Evolutionary conservation across 2,329 filamentous ascomycete species (phyloP).

Genomic region (Leptodontidium sp.): DNA sequence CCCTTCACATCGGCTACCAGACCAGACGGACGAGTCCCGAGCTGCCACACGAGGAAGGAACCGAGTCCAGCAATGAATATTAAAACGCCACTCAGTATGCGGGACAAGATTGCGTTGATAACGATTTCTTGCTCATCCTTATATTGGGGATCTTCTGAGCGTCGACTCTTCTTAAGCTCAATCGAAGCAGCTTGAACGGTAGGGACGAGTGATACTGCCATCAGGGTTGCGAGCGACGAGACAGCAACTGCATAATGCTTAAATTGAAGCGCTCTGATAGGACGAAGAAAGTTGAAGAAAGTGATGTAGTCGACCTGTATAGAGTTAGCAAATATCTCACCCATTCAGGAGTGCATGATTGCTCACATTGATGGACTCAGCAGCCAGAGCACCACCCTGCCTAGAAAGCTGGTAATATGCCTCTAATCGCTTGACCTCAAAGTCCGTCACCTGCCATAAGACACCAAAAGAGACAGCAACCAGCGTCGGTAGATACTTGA

Average conservation of each 20-base stretch:
- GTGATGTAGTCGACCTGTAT: conserved; percentile 64
- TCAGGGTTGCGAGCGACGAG: conserved; percentile 69
- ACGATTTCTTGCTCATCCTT: conserved; percentile 60
- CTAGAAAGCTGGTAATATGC: conserved; percentile 72
- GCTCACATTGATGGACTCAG: conserved; percentile 71
- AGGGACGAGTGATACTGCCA: conserved; percentile 74
- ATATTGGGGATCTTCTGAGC: conserved; percentile 53
- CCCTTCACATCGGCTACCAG: conserved; percentile 74
- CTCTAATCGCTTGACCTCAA: conserved; percentile 72
- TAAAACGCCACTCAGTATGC: conserved; percentile 65
- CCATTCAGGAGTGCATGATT: background rate
- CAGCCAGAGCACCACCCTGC: conserved; percentile 65
- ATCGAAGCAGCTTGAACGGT: conserved; percentile 72
- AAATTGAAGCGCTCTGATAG: conserved; percentile 66
- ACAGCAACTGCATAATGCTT: conserved; percentile 74
- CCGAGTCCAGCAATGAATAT: conserved; percentile 66
- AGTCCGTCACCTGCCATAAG: conserved; percentile 71
- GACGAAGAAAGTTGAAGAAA: conserved; percentile 70
- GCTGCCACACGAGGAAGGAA: conserved; percentile 64
- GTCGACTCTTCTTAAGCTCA: conserved; percentile 61
- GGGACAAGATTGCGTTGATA: conserved; percentile 66
- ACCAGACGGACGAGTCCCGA: conserved; percentile 70
- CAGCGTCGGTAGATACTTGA: conserved; percentile 71
- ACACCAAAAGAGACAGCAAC: conserved; percentile 69
- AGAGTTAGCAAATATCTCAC: conserved; percentile 13